Base-by-base conservation (phyloP, 129 eudicot genomes). In the Rutidosis leptorrhynchoides region DNA sequence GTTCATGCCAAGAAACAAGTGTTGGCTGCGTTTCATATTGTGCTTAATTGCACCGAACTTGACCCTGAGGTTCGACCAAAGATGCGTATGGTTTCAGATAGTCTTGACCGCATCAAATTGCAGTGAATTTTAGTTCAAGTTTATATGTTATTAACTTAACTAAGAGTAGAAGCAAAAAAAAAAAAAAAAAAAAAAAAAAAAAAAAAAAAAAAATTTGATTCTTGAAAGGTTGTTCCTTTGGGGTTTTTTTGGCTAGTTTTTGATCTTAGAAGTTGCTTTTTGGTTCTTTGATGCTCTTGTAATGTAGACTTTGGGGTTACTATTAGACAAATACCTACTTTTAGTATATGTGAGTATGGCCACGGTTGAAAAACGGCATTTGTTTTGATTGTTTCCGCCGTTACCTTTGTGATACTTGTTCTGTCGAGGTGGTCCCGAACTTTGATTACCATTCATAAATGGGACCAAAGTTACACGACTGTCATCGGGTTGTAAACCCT, bases 61-160 rank as follows among this genome's bases (percentile, higher is more conserved):
- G 96, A 88, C 73, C 96, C 96, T 0, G 99, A 93, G 73, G 73
- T 86, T 70, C 70, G 99, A 46, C 99, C 96, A 3, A 93, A 84
- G 84, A 93, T 93, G 99, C 81, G 90, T 64, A 70, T 76, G 69
- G 90, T 93, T 28, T 86, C 84, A 0, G 95, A 86, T 25, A 79
- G 82, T 62, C 93, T 93, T 15, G 96, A 93, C 65, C 77, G 91
- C 32, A 82, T 92, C 76, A 85, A 88, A 55, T 72, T 75, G 74
- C 77, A 73, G 22, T 82, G 80, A 80, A 12, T 12, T 51, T 14
- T n/a, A n/a, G 57, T 69, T 54, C 51, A 43, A 25, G 9, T 59
- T 48, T 33, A 7, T 25, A 7, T 63, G 74, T 22, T 30, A 49
- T 67, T 67, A 43, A 52, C 54, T 46, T 37, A n/a, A n/a, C n/a